These are phyloP conservation scores for Thermoascus crustaceus DNA, from an alignment of 2,329 filamentous ascomycete genomes.

Conservation along the genomic window DNA sequence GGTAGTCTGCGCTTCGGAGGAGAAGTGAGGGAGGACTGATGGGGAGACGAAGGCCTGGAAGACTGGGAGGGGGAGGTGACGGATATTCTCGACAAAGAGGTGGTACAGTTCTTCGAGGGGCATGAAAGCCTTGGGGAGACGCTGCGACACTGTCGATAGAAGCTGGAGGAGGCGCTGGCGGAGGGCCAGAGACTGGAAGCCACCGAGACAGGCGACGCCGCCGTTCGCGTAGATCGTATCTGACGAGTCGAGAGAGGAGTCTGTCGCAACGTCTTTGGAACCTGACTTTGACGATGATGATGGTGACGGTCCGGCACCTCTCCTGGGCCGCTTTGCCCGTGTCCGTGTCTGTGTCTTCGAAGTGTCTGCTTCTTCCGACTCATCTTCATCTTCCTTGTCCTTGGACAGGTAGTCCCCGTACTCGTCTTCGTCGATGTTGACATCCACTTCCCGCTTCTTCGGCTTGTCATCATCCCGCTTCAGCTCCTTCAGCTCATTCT, in stretches of 20 bases:
- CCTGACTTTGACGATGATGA: too few relatives aligned
- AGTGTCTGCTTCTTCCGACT: constrained; percentile 16
- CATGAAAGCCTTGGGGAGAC: constrained; percentile 28
- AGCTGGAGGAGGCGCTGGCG: constrained; percentile 39
- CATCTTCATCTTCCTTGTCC: constrained; percentile 29
- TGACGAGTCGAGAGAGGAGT: constrained; percentile 6
- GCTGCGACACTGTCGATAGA: constrained; percentile 30
- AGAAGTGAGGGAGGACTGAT: constrained; percentile 36
- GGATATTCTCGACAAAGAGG: constrained; percentile 40
- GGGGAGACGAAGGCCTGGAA: constrained; percentile 40
- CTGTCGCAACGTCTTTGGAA: too few relatives aligned
- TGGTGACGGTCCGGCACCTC: too few relatives aligned
- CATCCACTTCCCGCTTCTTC: constrained; percentile 33
- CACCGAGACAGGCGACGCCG: constrained; percentile 27
- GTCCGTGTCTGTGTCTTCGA: constrained; percentile 17
- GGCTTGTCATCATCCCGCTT: constrained; percentile 20
- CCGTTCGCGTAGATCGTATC: constrained; percentile 12
- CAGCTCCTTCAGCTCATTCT: constrained; percentile 35
- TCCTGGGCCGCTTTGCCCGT: constrained; percentile 27
- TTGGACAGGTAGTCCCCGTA: constrained; percentile 39
- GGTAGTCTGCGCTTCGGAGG: constrained; percentile 35
- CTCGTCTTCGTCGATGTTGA: constrained; percentile 38
- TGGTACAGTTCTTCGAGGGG: constrained; percentile 33
- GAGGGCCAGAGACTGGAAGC: constrained; percentile 31
- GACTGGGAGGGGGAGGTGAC: constrained; percentile 36